phyloP scores from a whole-genome alignment of 345 rosid genomes.

The Arabis hirsuta region DNA sequence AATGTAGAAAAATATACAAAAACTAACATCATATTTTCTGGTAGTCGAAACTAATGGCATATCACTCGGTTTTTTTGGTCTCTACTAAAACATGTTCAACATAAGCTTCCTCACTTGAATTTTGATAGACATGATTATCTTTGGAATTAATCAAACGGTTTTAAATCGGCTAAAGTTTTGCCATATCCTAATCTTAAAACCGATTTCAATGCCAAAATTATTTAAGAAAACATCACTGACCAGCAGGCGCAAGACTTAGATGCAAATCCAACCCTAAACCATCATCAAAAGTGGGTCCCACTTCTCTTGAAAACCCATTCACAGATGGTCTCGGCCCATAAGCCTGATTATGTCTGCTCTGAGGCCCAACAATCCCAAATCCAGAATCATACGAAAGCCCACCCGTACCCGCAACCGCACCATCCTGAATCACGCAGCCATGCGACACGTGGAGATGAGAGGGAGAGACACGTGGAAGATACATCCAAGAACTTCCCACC shows the following conservation, averaged over 20 bases:
- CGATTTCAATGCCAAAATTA: too few relatives aligned
- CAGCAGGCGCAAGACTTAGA: slow-evolving; percentile 92
- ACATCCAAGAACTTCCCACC: slow-evolving; percentile 70
- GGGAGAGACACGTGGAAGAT: slow-evolving; percentile 68
- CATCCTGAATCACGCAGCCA: slow-evolving; percentile 57
- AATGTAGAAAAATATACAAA: slow-evolving; percentile 54
- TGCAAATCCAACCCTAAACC: slow-evolving; percentile 82
- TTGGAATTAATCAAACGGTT: too few relatives aligned
- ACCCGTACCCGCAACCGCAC: slow-evolving; percentile 44
- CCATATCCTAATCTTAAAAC: too few relatives aligned
- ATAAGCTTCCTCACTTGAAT: too few relatives aligned
- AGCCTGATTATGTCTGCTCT: slow-evolving; percentile 39
- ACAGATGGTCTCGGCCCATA: slow-evolving; percentile 57
- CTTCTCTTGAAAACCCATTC: slow-evolving; percentile 70
- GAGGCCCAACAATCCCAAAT: slow-evolving; percentile 40
- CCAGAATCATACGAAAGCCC: slow-evolving; percentile 53
- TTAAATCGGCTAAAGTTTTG: too few relatives aligned
- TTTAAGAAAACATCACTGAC: slow-evolving; percentile 46
- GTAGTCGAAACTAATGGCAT: too few relatives aligned
- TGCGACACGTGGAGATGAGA: slow-evolving; percentile 86
- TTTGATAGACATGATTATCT: too few relatives aligned
- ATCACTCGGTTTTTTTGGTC: too few relatives aligned
- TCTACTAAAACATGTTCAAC: too few relatives aligned
- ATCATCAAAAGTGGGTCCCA: slow-evolving; percentile 78
- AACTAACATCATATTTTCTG: neutral